Base-by-base conservation (phyloP, 1,139 yeast species). In the Geotrichum klebahnii region DNA sequence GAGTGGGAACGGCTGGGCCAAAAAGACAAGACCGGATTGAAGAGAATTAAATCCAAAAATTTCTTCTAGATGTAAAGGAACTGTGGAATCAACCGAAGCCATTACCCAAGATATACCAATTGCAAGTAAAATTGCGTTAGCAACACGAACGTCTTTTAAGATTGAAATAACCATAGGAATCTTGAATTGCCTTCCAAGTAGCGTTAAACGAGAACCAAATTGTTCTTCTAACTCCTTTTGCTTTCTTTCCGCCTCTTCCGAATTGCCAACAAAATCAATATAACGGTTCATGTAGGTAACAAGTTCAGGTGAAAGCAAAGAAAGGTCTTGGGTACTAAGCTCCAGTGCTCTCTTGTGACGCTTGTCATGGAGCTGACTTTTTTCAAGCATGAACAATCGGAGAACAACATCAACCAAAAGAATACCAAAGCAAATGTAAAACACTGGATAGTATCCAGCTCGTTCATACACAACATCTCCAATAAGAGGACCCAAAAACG, bases 381-480 rank as follows among this genome's bases (percentile, higher is more conserved):
- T 59, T 36, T 63, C 67, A 19, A 67, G 53, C 68, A 68, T 66
- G 39, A 68, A 50, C 9, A 68, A 32, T 16, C 71, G 65, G 19
- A 68, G 55, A 12, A 57, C 43, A 14, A 68, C 49, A 43, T 68
- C 72, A 3, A 66, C 19, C 8, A 54, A 61, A 5, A 67, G 55
- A 12, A 67, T 44, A 1, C 61, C 69, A 53, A 68, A 67, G 36
- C 66, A 62, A 12, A 67, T 55, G 40, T 60, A 63, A 49, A 62
- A 68, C 8, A 68, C 70, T 1, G 68, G 56, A 44, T 65, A 60
- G 50, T 68, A 68, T 2, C 72, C 72, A 1, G 61, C 62, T 14
- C 50, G 51, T n/a, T 63, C 64, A 44, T 66, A 68, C 5, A 67
- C 59, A 14, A 66, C 53, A 5, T 72, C 72, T 5, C 72, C 72